phyloP scores from a whole-genome alignment of 495 filamentous ascomycete species.

The Penicillium waksmanii region DNA sequence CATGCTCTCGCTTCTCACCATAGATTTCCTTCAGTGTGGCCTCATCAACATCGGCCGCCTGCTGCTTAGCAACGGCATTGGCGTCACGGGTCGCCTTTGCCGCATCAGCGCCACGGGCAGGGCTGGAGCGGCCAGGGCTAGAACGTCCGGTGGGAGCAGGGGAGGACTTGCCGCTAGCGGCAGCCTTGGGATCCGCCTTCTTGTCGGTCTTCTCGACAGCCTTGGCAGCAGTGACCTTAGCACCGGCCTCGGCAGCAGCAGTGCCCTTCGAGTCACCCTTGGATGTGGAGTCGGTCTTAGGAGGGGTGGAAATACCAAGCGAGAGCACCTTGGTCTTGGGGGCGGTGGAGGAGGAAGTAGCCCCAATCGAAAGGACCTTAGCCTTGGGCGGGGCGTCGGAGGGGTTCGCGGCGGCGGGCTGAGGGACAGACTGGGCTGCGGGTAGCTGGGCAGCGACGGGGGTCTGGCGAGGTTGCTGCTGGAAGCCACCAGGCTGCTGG shows the following conservation, averaged over 20 bases:
- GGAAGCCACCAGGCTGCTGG: conserved; percentile 54
- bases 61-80: conserved; percentile 84
- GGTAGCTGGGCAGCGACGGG: conserved; percentile 57
- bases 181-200: conserved; percentile 46
- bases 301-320: conserved; percentile 54
- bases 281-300: conserved; percentile 54
- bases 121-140: conserved; percentile 63
- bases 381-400: conserved; percentile 40
- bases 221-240: conserved; percentile 79
- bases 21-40: conserved; percentile 93
- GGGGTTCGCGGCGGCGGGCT: conserved; percentile 33
- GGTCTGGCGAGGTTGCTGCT: conserved; percentile 51
- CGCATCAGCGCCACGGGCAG: conserved; percentile 45
- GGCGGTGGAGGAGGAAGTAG: conserved; percentile 50
- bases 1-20: conserved; percentile 85
- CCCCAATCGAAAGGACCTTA: conserved; percentile 39
- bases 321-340: conserved; percentile 74
- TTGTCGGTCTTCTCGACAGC: conserved; percentile 79
- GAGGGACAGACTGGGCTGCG: conserved; percentile 32
- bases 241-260: conserved; percentile 54
- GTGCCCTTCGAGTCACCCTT: conserved; percentile 55
- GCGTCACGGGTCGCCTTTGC: conserved; percentile 67
- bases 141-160: conserved; percentile 78
- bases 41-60: conserved; percentile 88
- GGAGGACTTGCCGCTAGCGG: conserved; percentile 70